Base-by-base conservation (phyloP, 176 grass and related monocot genomes). In the Carex littledalei region DNA sequence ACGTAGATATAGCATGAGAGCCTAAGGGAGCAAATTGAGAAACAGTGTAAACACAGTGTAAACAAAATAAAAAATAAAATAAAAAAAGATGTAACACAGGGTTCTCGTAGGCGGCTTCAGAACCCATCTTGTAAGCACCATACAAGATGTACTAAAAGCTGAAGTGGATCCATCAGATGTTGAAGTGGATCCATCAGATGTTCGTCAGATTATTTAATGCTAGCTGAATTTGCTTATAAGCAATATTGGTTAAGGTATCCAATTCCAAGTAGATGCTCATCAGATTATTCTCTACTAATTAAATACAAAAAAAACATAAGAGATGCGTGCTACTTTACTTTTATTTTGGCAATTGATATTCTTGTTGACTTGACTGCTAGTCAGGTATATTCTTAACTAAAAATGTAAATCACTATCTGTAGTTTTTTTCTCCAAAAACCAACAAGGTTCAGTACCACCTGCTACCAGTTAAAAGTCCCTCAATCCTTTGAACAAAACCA, bases 181-280 rank as follows among this genome's bases (percentile, higher is more conserved):
- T 34, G 2, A 34, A 34, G 32, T 34, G 32, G 32, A 34, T 34
- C 32, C 32, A 34, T 34, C 32, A 0, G 32, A 34, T 34, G 32
- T 34, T 34, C 3, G 32, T 34, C 32, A 24, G 41, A 82, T 82
- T 47, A 63, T 34, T 34, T 2, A n/a, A n/a, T 34, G 55, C 43
- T 34, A 82, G 52, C 63, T 78, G 58, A 75, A 60, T 78, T 63
- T 61, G 21, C 84, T 56, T 72, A 58, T 75, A 41, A 85, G 67
- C 21, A n/a, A n/a, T n/a, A 71, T 59, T 63, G 20, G 67, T 67
- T 53, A 69, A 61, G 64, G 29, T 17, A 32, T 62, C 79, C 10
- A 52, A 67, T 83, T 50, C 14, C 18, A 4, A 50, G 4, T 50
- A 83, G 80, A 53, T 67, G 34, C 55, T 49, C 2, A 1, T 62